Conservation (phyloP, 164 flowering plant genomes). For the Berberis thunbergii region DNA sequence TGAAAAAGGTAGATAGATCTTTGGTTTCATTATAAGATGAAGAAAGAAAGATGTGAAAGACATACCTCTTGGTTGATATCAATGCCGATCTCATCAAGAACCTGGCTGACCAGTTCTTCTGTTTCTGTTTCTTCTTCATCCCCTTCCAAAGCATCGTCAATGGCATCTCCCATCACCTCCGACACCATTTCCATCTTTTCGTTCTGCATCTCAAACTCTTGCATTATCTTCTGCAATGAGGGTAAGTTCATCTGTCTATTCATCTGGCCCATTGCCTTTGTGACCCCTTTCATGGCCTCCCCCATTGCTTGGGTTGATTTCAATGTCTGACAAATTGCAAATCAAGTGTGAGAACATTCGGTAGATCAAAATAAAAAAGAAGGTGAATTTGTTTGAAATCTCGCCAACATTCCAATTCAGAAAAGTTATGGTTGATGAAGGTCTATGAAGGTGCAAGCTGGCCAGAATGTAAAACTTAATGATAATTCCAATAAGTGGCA, state of each 20-base stretch:
- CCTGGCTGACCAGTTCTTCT: constrained; percentile 76
- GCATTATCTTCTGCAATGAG: constrained; percentile 72
- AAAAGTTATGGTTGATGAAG: too few species aligned
- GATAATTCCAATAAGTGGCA: too few species aligned
- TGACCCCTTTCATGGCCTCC: constrained; percentile 87
- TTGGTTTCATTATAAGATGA: not conserved
- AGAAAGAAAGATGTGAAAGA: not conserved
- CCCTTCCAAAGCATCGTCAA: constrained; percentile 85
- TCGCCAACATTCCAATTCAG: too few species aligned
- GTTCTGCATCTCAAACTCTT: constrained; percentile 77
- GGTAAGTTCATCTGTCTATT: constrained; percentile 87
- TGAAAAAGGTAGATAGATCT: not conserved
- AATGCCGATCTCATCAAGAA: constrained; percentile 79
- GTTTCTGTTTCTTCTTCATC: constrained; percentile 89
- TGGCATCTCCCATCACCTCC: constrained; percentile 86
- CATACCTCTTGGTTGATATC: constrained; percentile 63
- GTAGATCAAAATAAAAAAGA: not conserved
- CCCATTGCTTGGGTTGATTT: constrained; percentile 96
- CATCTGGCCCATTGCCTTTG: constrained; percentile 92
- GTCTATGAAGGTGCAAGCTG: too few species aligned
- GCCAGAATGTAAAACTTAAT: too few species aligned
- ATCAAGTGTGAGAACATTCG: constrained; percentile 2
- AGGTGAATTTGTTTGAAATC: too few species aligned
- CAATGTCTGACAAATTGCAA: constrained; percentile 35
- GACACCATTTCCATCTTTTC: constrained; percentile 82